Percentiles rank a stretch among this genome's conserved stretches.
Evolutionary conservation across 495 filamentous ascomycete species (phyloP).

Genomic region (Aspergillus nidulans): DNA sequence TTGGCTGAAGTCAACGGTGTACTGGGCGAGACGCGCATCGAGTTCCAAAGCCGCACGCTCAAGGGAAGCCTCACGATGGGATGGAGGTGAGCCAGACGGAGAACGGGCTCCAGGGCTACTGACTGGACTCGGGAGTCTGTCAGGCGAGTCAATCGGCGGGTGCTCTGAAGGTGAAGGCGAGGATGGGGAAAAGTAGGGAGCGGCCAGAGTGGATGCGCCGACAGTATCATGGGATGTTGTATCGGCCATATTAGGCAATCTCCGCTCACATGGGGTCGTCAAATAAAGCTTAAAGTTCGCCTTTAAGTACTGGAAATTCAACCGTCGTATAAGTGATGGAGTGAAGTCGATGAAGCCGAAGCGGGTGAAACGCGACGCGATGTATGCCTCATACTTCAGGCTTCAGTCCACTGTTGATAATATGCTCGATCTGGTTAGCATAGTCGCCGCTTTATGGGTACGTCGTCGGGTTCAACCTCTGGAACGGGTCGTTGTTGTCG

Average conservation of each 20-base stretch:
- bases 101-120: conserved; percentile 18
- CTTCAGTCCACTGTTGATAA: conserved; percentile 10
- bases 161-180: conserved; percentile 28
- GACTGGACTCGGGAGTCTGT: conserved; percentile 23
- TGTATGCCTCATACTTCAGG: conserved; percentile 10
- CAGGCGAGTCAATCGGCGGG: conserved; percentile 20
- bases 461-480: too few relatives aligned
- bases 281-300: background rate
- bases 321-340: background rate
- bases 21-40: conserved; percentile 44
- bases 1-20: conserved; percentile 43
- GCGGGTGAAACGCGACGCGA: conserved; percentile 7
- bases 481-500: too few relatives aligned
- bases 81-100: conserved; percentile 17
- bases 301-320: too few relatives aligned
- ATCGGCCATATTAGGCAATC: conserved; percentile 30
- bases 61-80: conserved; percentile 22
- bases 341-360: background rate
- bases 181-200: conserved; percentile 37
- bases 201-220: conserved; percentile 40
- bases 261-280: background rate
- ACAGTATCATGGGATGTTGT: conserved; percentile 45
- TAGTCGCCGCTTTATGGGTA: background rate
- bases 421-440: conserved; percentile 10
- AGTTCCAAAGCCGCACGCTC: conserved; percentile 29